Conservation (phyloP, 1,284 basidiomycete species). For the Apiotrichum sp. region DNA sequence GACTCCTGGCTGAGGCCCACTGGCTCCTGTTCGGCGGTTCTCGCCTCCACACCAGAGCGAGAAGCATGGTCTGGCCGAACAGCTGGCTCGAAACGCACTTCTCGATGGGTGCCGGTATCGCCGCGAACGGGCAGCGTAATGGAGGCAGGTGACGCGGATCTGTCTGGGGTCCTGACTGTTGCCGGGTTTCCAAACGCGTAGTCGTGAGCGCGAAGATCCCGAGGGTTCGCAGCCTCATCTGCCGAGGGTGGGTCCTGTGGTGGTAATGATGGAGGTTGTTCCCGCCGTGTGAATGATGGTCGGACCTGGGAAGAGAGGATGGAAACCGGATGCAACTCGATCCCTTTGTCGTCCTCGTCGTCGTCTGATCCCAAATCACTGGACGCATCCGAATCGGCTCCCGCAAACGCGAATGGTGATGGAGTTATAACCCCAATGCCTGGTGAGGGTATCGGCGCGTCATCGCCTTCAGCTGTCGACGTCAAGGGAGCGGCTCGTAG, state of each 20-base stretch:
- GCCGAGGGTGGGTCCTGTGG: no score
- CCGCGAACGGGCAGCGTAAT: not conserved
- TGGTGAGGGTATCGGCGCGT: not conserved
- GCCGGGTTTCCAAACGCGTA: not conserved
- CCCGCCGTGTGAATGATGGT: not conserved
- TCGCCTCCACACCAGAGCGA: not conserved
- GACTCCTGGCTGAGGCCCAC: conserved; percentile 53
- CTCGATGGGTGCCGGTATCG: not conserved
- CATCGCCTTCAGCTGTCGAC: not conserved
- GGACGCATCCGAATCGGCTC: not conserved
- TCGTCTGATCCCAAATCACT: not conserved
- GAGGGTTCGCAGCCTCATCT: no score
- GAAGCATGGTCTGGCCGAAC: not conserved
- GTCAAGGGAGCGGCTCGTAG: not conserved
- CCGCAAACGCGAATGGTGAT: not conserved
- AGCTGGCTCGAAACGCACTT: not conserved
- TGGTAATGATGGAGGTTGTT: not conserved
- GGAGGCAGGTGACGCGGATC: not conserved
- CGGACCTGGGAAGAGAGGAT: not conserved
- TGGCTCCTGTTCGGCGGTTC: no score
- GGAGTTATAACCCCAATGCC: not conserved
- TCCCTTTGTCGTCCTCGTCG: not conserved
- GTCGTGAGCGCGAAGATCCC: not conserved
- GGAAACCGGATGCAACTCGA: not conserved
- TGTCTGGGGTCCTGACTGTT: no score